Evolutionary conservation across 2,329 filamentous ascomycete species (phyloP).

Genomic region (Dothiorella sarmentorum): DNA sequence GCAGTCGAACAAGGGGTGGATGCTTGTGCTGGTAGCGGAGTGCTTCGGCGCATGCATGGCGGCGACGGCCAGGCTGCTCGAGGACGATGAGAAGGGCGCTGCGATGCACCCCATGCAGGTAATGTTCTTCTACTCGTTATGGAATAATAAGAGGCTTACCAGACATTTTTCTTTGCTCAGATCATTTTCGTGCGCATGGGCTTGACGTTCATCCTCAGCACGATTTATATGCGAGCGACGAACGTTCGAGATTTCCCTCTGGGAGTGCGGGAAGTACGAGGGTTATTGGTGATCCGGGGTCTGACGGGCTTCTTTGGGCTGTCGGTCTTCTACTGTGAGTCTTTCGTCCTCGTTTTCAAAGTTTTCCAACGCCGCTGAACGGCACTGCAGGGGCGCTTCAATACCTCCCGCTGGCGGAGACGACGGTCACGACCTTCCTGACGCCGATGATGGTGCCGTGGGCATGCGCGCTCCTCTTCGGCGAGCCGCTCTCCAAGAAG

Average conservation of each 20-base stretch:
- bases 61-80: constrained; percentile 11
- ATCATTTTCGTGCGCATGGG: constrained; percentile 76
- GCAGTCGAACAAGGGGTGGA: constrained; percentile 10
- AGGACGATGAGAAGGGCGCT: constrained; percentile 4
- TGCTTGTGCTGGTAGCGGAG: constrained; percentile 5
- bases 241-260: constrained; percentile 34
- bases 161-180: constrained; percentile 26
- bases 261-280: constrained; percentile 23
- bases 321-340: constrained; percentile 31
- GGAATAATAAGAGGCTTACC: too few species aligned
- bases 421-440: constrained; percentile 82
- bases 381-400: constrained; percentile 55
- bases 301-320: constrained; percentile 28
- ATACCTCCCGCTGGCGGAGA: constrained; percentile 78
- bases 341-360: not conserved
- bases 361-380: constrained; percentile 42
- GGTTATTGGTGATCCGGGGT: constrained; percentile 25
- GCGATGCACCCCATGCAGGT: constrained; percentile 18
- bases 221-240: constrained; percentile 67
- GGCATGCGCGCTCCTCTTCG: constrained; percentile 69
- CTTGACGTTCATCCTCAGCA: constrained; percentile 64
- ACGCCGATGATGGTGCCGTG: constrained; percentile 73
- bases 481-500: constrained; percentile 71
- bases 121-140: not conserved
- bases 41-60: constrained; percentile 16